phyloP scores from a whole-genome alignment of 345 rosid species.

The Eucalyptus leucophloia region DNA sequence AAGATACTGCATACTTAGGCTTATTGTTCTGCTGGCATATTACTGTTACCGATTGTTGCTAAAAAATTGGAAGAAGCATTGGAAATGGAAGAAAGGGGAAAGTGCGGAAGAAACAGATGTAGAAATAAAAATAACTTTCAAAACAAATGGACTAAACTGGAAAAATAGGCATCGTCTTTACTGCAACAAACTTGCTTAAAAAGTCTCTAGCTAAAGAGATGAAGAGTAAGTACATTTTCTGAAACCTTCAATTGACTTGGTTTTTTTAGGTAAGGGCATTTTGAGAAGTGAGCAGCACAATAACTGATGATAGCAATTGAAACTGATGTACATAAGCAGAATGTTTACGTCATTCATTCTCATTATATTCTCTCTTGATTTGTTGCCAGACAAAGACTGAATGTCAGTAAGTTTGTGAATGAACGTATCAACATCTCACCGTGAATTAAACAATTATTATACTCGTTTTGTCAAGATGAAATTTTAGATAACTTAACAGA shows the following conservation, averaged over 20 bases:
- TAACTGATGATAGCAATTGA: neutral
- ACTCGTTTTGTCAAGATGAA: neutral
- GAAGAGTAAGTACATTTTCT: neutral
- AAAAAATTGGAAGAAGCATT: neutral
- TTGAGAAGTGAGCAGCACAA: neutral
- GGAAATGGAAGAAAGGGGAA: neutral
- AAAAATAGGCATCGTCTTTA: neutral
- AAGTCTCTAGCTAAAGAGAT: neutral
- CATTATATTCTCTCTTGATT: neutral
- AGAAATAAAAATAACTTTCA: neutral
- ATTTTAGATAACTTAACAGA: neutral
- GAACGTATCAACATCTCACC: neutral
- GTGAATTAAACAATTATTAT: neutral
- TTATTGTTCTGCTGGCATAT: neutral
- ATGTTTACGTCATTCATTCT: neutral
- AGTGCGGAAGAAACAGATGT: neutral
- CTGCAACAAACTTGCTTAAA: neutral
- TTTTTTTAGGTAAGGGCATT: neutral
- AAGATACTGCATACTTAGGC: neutral
- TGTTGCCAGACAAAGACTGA: neutral
- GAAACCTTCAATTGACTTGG: neutral
- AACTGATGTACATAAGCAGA: neutral
- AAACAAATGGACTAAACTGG: neutral
- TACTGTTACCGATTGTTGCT: neutral
- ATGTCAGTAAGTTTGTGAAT: neutral